Evolutionary conservation across 208 protist genomes (phyloP).

Genomic region (Trypanosoma conorhini): DNA sequence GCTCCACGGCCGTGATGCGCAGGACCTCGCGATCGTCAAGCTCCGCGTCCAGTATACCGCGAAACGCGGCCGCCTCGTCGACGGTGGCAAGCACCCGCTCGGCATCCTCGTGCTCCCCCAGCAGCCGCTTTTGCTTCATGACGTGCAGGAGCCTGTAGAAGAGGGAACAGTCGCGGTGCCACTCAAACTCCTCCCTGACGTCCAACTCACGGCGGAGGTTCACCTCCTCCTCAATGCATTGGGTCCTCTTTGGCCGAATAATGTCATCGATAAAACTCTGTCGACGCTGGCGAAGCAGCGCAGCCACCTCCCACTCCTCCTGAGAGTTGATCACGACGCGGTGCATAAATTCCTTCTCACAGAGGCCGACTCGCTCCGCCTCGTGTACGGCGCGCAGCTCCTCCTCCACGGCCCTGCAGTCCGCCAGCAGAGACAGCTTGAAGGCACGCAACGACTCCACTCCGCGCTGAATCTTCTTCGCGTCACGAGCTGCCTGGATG

Average conservation of each 20-base stretch:
- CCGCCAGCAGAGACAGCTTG: conserved; percentile 33
- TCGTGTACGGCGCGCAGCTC: conserved; percentile 40
- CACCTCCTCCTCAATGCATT: conserved; percentile 17
- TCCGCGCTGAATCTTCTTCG: conserved; percentile 39
- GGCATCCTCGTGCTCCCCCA: not conserved
- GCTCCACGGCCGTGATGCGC: conserved; percentile 17
- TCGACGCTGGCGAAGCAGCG: not conserved
- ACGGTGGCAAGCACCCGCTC: conserved; percentile 13
- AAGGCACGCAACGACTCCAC: conserved; percentile 31
- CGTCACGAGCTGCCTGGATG: conserved; percentile 44
- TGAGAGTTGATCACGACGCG: conserved; percentile 37
- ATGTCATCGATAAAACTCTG: conserved; percentile 14
- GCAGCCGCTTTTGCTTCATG: conserved; percentile 17
- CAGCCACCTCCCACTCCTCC: conserved; percentile 33
- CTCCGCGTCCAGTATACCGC: conserved; percentile 10
- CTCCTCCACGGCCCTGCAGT: conserved; percentile 32
- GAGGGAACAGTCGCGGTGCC: not conserved
- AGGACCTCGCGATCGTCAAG: conserved; percentile 28
- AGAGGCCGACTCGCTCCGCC: conserved; percentile 26
- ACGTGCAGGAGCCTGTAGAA: conserved; percentile 9
- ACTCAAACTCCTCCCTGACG: conserved; percentile 34
- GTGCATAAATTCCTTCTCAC: conserved; percentile 33
- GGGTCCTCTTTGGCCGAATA: conserved; percentile 6
- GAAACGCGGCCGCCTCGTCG: conserved; percentile 13
- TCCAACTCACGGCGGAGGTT: conserved; percentile 30